Percentiles rank a stretch among this genome's conserved stretches.
Evolutionary conservation across 2,329 filamentous ascomycete genomes (phyloP).

Genomic region (Aspergillus alliaceus): DNA sequence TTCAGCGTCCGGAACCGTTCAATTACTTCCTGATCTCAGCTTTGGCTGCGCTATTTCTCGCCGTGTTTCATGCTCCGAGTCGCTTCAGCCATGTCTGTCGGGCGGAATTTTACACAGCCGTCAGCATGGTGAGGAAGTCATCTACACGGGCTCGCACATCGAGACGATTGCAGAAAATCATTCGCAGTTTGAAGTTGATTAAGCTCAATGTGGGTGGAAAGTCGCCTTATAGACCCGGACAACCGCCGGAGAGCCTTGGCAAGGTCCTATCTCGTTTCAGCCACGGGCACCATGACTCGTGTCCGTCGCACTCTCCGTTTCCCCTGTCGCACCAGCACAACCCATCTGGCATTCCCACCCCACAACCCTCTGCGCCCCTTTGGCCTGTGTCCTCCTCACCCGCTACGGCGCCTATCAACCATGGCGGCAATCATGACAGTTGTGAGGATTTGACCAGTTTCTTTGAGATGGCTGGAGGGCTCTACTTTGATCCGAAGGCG

Average conservation of each 20-base stretch:
- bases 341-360: slow-evolving; percentile 11
- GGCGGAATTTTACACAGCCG: slow-evolving; percentile 53
- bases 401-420: slow-evolving; percentile 5
- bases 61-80: slow-evolving; percentile 47
- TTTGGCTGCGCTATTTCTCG: slow-evolving; percentile 43
- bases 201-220: slow-evolving; percentile 49
- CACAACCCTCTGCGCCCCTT: slow-evolving; percentile 11
- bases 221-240: neutral
- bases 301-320: slow-evolving; percentile 1
- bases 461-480: slow-evolving; percentile 60
- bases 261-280: neutral
- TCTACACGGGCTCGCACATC: slow-evolving; percentile 57
- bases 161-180: slow-evolving; percentile 59
- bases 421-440: slow-evolving; percentile 14
- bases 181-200: slow-evolving; percentile 58
- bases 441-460: slow-evolving; percentile 58
- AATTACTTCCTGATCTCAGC: slow-evolving; percentile 46
- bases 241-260: neutral
- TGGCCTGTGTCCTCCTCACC: slow-evolving; percentile 21
- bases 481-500: slow-evolving; percentile 30
- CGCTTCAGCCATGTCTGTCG: slow-evolving; percentile 41
- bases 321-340: slow-evolving; percentile 3
- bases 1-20: slow-evolving; percentile 41
- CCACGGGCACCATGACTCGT: neutral
- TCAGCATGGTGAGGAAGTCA: slow-evolving; percentile 60